A percentile compares a stretch with the other conserved stretches of the same genome.
Evolutionary conservation across 768 basidiomycete genomes (phyloP).

Genomic region (Tylopilus cervinicoccineus): DNA sequence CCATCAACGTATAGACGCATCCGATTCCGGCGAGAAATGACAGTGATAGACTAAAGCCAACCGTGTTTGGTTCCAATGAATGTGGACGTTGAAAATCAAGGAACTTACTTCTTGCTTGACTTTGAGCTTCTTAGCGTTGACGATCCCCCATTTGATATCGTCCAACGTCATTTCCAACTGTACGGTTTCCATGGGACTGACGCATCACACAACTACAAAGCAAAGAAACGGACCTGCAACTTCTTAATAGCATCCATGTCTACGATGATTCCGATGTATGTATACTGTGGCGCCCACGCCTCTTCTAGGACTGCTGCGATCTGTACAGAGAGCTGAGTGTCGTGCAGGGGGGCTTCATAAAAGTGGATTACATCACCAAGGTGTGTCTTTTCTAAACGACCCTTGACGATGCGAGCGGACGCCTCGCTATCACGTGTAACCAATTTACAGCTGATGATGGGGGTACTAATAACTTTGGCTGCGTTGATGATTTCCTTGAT

Average conservation of each 20-base stretch:
- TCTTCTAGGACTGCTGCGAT: slow-evolving; percentile 92
- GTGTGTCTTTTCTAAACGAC: slow-evolving; percentile 89
- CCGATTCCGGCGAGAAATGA: slow-evolving; percentile 70
- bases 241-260: slow-evolving; percentile 86
- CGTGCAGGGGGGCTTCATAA: not conserved
- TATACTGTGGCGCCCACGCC: slow-evolving; percentile 91
- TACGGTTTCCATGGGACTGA: not conserved
- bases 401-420: slow-evolving; percentile 98
- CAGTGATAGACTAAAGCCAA: slow-evolving; percentile 60
- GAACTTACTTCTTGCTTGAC: slow-evolving; percentile 74
- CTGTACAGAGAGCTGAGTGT: slow-evolving; percentile 36
- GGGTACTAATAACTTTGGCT: slow-evolving; percentile 94
- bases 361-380: slow-evolving; percentile 74
- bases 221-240: slow-evolving; percentile 61
- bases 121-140: slow-evolving; percentile 83
- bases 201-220: not conserved
- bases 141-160: slow-evolving; percentile 90
- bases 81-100: not conserved
- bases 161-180: slow-evolving; percentile 92
- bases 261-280: slow-evolving; percentile 89
- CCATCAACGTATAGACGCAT: slow-evolving; percentile 78
- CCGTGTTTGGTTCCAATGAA: not conserved
- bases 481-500: slow-evolving; percentile 99
- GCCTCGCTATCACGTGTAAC: slow-evolving; percentile 82
- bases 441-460: slow-evolving; percentile 96